Percentiles rank a stretch among this genome's conserved stretches.
Conservation (phyloP, 306 rosid genomes). For the Begonia loranthoides region DNA sequence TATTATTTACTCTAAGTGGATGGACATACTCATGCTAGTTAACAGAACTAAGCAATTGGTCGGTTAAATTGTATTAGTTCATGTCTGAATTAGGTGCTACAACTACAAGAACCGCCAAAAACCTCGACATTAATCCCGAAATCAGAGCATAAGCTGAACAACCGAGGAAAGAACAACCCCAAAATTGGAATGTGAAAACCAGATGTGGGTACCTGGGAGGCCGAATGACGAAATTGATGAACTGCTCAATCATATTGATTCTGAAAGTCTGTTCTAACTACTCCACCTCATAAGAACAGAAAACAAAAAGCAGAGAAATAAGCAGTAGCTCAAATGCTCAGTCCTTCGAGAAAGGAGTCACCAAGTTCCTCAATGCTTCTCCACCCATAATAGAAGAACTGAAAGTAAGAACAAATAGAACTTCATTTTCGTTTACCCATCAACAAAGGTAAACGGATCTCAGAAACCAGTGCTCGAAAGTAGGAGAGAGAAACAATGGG, state of each 20-base stretch:
- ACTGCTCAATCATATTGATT: constrained; percentile 83
- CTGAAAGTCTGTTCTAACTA: constrained; percentile 22
- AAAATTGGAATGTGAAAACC: too few species aligned
- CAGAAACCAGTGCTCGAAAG: too few species aligned
- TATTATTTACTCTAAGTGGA: not conserved
- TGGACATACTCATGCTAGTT: not conserved
- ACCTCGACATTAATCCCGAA: too few species aligned
- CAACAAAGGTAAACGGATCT: too few species aligned
- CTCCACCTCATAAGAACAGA: constrained; percentile 33
- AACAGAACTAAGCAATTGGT: not conserved
- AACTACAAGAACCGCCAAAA: too few species aligned
- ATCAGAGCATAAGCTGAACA: not conserved
- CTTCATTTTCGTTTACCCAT: too few species aligned
- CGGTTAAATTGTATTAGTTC: too few species aligned
- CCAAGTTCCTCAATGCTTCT: not conserved
- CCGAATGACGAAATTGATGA: constrained; percentile 86
- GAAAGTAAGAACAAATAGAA: too few species aligned
- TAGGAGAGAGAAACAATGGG: too few species aligned
- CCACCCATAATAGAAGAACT: too few species aligned
- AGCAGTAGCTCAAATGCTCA: constrained; percentile 4
- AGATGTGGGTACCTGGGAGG: constrained; percentile 67
- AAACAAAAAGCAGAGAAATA: constrained; percentile 11
- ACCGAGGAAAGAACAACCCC: not conserved
- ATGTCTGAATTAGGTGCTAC: too few species aligned
- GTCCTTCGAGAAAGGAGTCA: constrained; percentile 2